These are phyloP conservation scores for Suillus sp. DNA, from an alignment of 768 basidiomycete species.

Conservation along the genomic window DNA sequence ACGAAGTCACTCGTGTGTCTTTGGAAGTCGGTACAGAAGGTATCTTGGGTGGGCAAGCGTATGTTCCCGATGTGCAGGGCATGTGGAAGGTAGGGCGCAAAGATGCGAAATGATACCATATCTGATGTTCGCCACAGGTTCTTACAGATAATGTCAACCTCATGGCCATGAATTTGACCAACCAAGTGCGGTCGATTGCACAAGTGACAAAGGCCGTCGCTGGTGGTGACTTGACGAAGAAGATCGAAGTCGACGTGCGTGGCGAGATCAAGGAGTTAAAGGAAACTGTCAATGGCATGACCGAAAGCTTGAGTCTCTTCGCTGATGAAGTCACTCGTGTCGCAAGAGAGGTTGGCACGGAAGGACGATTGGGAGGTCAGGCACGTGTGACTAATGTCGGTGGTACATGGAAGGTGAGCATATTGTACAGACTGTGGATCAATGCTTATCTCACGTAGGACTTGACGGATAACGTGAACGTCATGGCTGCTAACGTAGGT, in stretches of 20 bases:
- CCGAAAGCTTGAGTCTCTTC: constrained; percentile 80
- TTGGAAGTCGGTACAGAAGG: constrained; percentile 93
- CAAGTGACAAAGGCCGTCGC: constrained; percentile 96
- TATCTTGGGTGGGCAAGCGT: constrained; percentile 91
- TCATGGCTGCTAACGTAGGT: constrained; percentile 90
- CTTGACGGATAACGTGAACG: constrained; percentile 93
- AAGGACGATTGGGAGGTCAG: constrained; percentile 92
- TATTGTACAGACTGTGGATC: not conserved
- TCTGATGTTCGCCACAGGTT: constrained; percentile 34
- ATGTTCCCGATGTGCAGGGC: constrained; percentile 89
- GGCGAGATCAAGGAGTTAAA: constrained; percentile 91
- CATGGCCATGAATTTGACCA: constrained; percentile 89
- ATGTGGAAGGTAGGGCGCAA: constrained; percentile 78
- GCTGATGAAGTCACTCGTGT: constrained; percentile 86
- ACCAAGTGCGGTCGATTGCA: constrained; percentile 88
- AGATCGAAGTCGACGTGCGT: constrained; percentile 87
- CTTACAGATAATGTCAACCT: constrained; percentile 83
- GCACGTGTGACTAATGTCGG: constrained; percentile 92
- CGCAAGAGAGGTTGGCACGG: constrained; percentile 95
- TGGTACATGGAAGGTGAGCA: constrained; percentile 87
- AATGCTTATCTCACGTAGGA: constrained; percentile 43
- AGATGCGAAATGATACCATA: constrained; percentile 22
- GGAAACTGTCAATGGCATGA: constrained; percentile 96
- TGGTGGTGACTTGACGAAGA: constrained; percentile 89
- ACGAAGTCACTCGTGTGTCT: constrained; percentile 88